Evolutionary conservation across 2,329 filamentous ascomycete species (phyloP), one percentile per base, ranked within the genome.

Genomic region (Cladosporium sp.): DNA sequence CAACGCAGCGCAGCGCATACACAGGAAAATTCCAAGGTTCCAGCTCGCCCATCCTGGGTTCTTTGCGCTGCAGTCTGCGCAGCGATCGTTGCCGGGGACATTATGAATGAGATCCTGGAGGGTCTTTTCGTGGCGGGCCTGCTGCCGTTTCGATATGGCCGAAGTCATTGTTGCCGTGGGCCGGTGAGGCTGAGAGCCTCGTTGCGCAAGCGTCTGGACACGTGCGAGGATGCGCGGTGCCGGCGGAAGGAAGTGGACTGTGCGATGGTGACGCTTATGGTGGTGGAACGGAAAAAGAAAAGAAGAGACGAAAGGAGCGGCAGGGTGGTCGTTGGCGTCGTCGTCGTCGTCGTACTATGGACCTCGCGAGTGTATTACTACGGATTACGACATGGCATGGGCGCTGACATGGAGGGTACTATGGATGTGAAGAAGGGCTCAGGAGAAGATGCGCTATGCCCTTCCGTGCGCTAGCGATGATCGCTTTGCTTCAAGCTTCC

Each of bases 11-110:
- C 95, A 99, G 77, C 95, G 92, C 91, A 99, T 96, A 81, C 95
- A 99, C 60, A 99, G 84, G 78, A 99, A 99, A 70, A 98, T 88
- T 67, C 95, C 95, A 80, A 99, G 83, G 91, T 97, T 97, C 93
- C 93, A 97, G 82, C 92, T 96, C 78, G 93, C 93, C 93, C 93
- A 97, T 82, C 89, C 92, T 88, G 95, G 95, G 80, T 97, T 98
- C 78, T 89, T 88, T 67, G 92, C 89, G 76, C 89, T 86, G 81
- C 95, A 99, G 80, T 99, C 95, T 69, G 95, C 95, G 82, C 95
- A 99, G 74, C 88, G 83, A 77, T 95, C 93, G 82, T 99, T 99
- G 66, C 95, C 95, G 10, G 93, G 87, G 11, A 96, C 84, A 44
- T 83, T 88, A 71, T 91, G 91, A 71, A 98, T 89, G 69, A 99